phyloP scores from a whole-genome alignment of 116 monocot species.

The Cymodocea nodosa region DNA sequence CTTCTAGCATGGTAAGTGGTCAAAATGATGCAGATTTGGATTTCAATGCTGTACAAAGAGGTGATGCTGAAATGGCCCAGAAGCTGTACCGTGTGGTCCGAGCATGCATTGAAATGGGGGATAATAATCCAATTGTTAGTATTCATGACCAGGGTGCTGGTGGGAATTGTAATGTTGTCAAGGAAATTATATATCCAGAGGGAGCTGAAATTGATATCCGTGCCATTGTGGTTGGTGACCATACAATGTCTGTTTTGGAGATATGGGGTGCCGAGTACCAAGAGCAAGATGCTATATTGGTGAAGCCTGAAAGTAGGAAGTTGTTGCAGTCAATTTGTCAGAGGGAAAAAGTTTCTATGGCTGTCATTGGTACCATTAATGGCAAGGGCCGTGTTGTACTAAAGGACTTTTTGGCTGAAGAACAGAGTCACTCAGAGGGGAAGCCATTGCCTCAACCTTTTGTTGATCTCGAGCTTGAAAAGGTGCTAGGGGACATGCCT shows the following conservation, averaged over 20 bases:
- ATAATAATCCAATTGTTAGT: slow-evolving; percentile 77
- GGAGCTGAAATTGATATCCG: slow-evolving; percentile 95
- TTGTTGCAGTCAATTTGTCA: slow-evolving; percentile 63
- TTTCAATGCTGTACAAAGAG: slow-evolving; percentile 94
- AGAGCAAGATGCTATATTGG: slow-evolving; percentile 89
- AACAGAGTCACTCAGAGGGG: slow-evolving; percentile 32
- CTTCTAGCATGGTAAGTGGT: slow-evolving; percentile 97
- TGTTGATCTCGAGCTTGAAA: slow-evolving; percentile 88
- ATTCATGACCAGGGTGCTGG: slow-evolving; percentile 99
- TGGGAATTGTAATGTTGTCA: slow-evolving; percentile 96
- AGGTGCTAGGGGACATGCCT: slow-evolving; percentile 96
- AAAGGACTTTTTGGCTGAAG: slow-evolving; percentile 39
- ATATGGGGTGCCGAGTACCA: slow-evolving; percentile 99
- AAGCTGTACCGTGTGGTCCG: slow-evolving; percentile 87
- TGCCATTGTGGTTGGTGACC: slow-evolving; percentile 72
- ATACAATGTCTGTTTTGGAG: slow-evolving; percentile 92
- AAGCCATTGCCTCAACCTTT: slow-evolving; percentile 42
- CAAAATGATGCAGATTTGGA: slow-evolving; percentile 94
- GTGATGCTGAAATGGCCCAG: slow-evolving; percentile 99
- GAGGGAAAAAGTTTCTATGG: slow-evolving; percentile 91
- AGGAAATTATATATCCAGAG: slow-evolving; percentile 93
- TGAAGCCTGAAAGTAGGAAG: slow-evolving; percentile 51
- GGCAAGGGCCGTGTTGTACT: slow-evolving; percentile 60
- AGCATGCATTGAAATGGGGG: slow-evolving; percentile 86
- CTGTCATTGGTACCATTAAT: slow-evolving; percentile 79